These are phyloP conservation scores for Comarum palustre DNA, from an alignment of 306 rosid genomes.

Conservation along the genomic window DNA sequence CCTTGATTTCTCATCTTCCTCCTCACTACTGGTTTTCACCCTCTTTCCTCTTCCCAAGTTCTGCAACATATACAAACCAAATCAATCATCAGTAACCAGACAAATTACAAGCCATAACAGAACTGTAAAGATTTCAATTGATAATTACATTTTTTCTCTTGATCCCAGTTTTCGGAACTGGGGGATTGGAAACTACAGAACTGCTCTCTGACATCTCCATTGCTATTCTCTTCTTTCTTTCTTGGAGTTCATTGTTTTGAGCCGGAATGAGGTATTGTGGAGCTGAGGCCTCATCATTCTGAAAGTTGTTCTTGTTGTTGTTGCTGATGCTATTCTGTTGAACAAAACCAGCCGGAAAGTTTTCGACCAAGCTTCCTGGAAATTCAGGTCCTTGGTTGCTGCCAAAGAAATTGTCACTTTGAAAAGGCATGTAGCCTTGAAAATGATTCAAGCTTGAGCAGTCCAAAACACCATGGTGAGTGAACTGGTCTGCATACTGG, in stretches of 20 bases:
- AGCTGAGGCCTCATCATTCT: conserved; percentile 22
- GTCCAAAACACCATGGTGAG: conserved; percentile 32
- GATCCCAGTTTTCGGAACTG: conserved; percentile 53
- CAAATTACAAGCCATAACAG: not conserved
- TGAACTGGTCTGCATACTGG: conserved; percentile 44
- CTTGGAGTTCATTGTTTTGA: conserved; percentile 34
- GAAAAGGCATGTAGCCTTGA: conserved; percentile 50
- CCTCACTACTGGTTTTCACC: conserved; percentile 43
- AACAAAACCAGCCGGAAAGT: conserved; percentile 30
- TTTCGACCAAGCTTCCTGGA: conserved; percentile 45
- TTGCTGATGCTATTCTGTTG: not conserved
- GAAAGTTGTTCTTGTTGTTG: conserved; percentile 10
- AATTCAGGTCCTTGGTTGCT: conserved; percentile 44
- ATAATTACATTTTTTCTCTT: conserved; percentile 41
- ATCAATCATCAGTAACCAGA: not conserved
- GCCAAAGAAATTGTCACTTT: conserved; percentile 42
- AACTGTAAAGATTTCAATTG: not conserved
- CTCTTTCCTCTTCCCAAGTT: conserved; percentile 62
- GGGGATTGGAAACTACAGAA: conserved; percentile 62
- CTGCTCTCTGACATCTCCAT: conserved; percentile 46
- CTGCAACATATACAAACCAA: conserved; percentile 33
- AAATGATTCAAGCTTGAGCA: conserved; percentile 43
- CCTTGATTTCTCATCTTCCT: conserved; percentile 57
- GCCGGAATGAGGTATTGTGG: conserved; percentile 21
- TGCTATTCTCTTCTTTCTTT: conserved; percentile 56